Conservation (phyloP, 345 rosid genomes). For the Arabidopsis suecica region DNA sequence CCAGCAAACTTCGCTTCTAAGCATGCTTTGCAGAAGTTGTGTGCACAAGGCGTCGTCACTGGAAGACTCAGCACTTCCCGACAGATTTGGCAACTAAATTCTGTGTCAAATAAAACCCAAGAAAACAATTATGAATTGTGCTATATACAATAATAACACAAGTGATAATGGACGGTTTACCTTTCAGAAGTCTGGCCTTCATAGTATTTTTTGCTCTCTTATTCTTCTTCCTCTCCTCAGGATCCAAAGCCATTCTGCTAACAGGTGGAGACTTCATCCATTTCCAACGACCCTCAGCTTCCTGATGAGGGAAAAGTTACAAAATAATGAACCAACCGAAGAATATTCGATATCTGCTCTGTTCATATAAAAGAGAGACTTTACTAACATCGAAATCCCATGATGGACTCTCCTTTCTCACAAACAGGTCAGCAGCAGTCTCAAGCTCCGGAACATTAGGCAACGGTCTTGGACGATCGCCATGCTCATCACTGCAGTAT, state of each 20-base stretch:
- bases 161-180: not conserved
- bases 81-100: conserved; percentile 44
- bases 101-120: conserved; percentile 1
- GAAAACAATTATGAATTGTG: not conserved
- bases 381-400: conserved; percentile 77
- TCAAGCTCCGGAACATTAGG: conserved; percentile 60
- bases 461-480: conserved; percentile 74
- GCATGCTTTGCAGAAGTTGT: conserved; percentile 72
- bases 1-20: conserved; percentile 63
- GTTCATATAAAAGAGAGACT: not conserved
- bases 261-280: conserved; percentile 69
- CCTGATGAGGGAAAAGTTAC: conserved; percentile 42
- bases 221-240: conserved; percentile 43
- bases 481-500: conserved; percentile 60
- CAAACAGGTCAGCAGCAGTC: conserved; percentile 56
- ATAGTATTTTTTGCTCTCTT: conserved; percentile 38
- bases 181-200: conserved; percentile 46
- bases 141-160: not conserved
- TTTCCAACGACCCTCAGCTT: conserved; percentile 56
- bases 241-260: conserved; percentile 49
- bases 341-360: not conserved
- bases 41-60: conserved; percentile 73
- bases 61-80: conserved; percentile 63
- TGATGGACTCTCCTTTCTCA: conserved; percentile 61
- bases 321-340: not conserved